These are phyloP conservation scores for Leccinum brunneo-olivaceum DNA, from an alignment of 1,284 basidiomycete species.

Conservation along the genomic window DNA sequence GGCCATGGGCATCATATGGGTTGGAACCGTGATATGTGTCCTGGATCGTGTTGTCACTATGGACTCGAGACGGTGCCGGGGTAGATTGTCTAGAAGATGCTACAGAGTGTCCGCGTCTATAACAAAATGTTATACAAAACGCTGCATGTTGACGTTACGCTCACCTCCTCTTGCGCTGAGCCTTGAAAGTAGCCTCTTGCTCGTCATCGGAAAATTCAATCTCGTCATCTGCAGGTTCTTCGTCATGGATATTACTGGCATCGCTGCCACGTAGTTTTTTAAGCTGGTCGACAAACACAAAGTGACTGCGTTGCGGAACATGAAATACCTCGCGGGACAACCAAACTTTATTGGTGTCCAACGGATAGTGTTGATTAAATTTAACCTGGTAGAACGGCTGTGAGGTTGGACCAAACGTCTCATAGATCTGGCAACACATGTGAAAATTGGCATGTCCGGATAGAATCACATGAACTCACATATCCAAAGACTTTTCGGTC, in stretches of 20 bases:
- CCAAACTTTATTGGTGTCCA: slow-evolving; percentile 49
- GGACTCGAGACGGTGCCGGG: slow-evolving; percentile 46
- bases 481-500: slow-evolving; percentile 79
- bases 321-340: slow-evolving; percentile 65
- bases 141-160: slow-evolving; percentile 14
- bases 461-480: slow-evolving; percentile 41
- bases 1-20: slow-evolving; percentile 57
- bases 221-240: slow-evolving; percentile 81
- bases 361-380: slow-evolving; percentile 52
- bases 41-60: slow-evolving; percentile 47
- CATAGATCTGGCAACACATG: slow-evolving; percentile 56
- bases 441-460: neutral
- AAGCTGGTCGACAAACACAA: slow-evolving; percentile 70
- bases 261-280: slow-evolving; percentile 73
- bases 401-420: slow-evolving; percentile 85
- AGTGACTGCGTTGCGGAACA: slow-evolving; percentile 68
- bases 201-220: slow-evolving; percentile 90
- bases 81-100: slow-evolving; percentile 50
- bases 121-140: slow-evolving; percentile 6
- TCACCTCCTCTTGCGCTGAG: slow-evolving; percentile 49
- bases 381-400: slow-evolving; percentile 81
- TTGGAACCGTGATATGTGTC: slow-evolving; percentile 43
- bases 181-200: slow-evolving; percentile 66
- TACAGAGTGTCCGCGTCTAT: slow-evolving; percentile 47
- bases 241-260: slow-evolving; percentile 88